phyloP scores from a whole-genome alignment of 2,329 filamentous ascomycete species.

The Botrytis paeoniae region DNA sequence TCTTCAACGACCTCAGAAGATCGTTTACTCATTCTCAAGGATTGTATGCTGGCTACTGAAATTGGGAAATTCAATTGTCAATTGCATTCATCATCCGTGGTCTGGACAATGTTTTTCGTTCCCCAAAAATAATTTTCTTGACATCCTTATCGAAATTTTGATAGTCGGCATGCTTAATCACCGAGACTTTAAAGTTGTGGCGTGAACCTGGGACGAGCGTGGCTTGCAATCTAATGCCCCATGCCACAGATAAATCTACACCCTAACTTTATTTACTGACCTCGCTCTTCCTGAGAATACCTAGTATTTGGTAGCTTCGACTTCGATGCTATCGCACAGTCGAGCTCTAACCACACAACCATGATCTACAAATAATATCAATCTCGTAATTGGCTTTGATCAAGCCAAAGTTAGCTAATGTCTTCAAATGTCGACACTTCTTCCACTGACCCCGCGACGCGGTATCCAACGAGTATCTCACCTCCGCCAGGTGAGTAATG shows the following conservation, averaged over 20 bases:
- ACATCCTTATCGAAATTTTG: conserved; percentile 19
- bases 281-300: neutral
- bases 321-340: neutral
- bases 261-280: neutral
- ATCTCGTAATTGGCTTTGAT: neutral
- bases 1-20: conserved; percentile 31
- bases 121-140: conserved; percentile 19
- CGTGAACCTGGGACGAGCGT: neutral
- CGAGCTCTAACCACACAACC: conserved; percentile 13
- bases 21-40: conserved; percentile 36
- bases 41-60: neutral
- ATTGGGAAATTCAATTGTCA: neutral
- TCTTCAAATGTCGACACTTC: conserved; percentile 30
- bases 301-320: neutral
- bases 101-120: conserved; percentile 7
- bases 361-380: conserved; percentile 26
- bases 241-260: conserved; percentile 7
- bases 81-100: conserved; percentile 2
- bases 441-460: conserved; percentile 30
- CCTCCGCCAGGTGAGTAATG: conserved; percentile 37
- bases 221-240: neutral
- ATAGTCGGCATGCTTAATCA: conserved; percentile 12
- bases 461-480: conserved; percentile 33
- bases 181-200: conserved; percentile 8
- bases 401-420: conserved; percentile 24